A percentile compares a stretch with the other conserved stretches of the same genome.
Conservation (phyloP, 768 basidiomycete genomes). For the Nevesoporus exiguus region DNA sequence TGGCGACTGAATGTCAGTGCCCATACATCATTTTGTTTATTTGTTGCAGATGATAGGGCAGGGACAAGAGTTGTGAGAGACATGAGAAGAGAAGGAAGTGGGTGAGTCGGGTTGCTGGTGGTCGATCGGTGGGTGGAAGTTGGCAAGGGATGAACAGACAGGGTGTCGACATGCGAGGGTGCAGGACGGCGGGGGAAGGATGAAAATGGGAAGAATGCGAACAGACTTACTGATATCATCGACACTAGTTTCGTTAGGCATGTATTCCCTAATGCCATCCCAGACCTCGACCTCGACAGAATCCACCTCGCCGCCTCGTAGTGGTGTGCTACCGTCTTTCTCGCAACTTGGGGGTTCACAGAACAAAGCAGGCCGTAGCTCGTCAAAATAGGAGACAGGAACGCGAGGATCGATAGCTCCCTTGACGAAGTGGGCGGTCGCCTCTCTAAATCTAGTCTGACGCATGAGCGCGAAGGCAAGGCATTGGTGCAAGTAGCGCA, state of each 20-base stretch:
- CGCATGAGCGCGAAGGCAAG: constrained; percentile 76
- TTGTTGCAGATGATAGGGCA: constrained; percentile 21
- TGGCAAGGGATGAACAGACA: constrained; percentile 21
- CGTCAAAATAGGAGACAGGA: constrained; percentile 75
- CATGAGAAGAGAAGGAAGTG: constrained; percentile 24
- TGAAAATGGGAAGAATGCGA: constrained; percentile 17
- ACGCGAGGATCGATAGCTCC: constrained; percentile 84
- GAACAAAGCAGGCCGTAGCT: constrained; percentile 67
- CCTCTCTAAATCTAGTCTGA: constrained; percentile 82
- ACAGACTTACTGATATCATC: constrained; percentile 81
- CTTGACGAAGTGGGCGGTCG: constrained; percentile 70
- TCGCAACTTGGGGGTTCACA: constrained; percentile 3
- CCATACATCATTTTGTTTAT: constrained; percentile 33
- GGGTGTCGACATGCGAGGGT: constrained; percentile 15
- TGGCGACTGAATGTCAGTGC: constrained; percentile 79
- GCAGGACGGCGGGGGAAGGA: constrained; percentile 22
- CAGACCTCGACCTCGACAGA: constrained; percentile 66
- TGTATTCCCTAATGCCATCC: constrained; percentile 67
- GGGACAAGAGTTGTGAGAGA: constrained; percentile 32
- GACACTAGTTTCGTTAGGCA: constrained; percentile 65
- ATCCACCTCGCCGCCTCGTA: constrained; percentile 8
- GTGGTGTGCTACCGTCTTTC: not conserved
- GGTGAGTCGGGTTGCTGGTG: constrained; percentile 23
- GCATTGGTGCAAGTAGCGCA: constrained; percentile 76
- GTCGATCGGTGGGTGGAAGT: constrained; percentile 28